These are phyloP conservation scores for Colletotrichum musicola DNA, from an alignment of 2,329 filamentous ascomycete genomes.

Conservation along the genomic window DNA sequence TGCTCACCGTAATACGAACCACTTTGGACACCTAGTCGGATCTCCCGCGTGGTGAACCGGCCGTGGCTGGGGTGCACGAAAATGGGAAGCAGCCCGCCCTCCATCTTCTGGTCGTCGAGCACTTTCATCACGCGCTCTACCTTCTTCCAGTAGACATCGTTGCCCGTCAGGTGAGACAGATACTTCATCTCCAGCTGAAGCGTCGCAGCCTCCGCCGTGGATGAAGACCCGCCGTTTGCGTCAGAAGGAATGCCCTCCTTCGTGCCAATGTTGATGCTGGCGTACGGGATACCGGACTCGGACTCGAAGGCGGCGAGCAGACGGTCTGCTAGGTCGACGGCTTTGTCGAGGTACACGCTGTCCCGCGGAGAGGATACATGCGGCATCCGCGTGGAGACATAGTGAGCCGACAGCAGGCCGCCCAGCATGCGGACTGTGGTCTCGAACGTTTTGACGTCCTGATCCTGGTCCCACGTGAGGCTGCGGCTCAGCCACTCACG, in stretches of 20 bases:
- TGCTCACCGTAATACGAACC: conserved; percentile 84
- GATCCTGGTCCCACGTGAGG: conserved; percentile 76
- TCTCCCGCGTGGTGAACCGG: conserved; percentile 83
- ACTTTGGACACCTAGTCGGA: conserved; percentile 90
- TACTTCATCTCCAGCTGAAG: conserved; percentile 98
- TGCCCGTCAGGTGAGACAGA: conserved; percentile 91
- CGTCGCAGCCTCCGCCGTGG: conserved; percentile 91
- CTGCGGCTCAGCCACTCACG: conserved; percentile 77
- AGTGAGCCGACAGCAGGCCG: conserved; percentile 78
- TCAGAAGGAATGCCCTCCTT: conserved; percentile 84
- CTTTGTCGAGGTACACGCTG: conserved; percentile 92
- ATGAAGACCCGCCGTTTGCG: conserved; percentile 86
- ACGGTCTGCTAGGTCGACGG: conserved; percentile 89
- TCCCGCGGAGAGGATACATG: conserved; percentile 71
- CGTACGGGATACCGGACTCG: conserved; percentile 85
- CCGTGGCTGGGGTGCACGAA: conserved; percentile 86
- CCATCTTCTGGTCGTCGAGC: conserved; percentile 81
- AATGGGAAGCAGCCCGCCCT: conserved; percentile 90
- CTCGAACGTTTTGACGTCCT: conserved; percentile 82
- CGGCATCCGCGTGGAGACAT: conserved; percentile 75
- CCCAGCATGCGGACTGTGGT: conserved; percentile 85
- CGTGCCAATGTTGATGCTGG: conserved; percentile 88
- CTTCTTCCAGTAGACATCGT: conserved; percentile 90
- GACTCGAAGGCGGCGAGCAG: conserved; percentile 90
- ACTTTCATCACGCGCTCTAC: conserved; percentile 92